Evolutionary conservation across 768 basidiomycete species (phyloP).

Genomic region (Tricholoma flavovirens): DNA sequence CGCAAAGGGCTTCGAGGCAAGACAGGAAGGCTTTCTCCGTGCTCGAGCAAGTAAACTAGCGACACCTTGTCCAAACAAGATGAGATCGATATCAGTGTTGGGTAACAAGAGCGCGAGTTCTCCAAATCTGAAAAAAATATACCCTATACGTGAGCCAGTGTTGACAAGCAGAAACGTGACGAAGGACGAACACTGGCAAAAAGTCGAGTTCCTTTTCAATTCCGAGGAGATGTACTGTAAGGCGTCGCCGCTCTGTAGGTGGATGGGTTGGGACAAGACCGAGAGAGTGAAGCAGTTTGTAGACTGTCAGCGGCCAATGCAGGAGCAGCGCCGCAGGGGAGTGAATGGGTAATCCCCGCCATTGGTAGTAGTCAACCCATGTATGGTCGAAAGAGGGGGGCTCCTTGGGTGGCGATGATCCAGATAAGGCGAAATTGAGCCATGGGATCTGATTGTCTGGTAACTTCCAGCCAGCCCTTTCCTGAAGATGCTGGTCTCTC

Average conservation of each 20-base stretch:
- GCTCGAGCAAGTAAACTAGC: conserved; percentile 26
- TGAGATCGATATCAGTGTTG: conserved; percentile 38
- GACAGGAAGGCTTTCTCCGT: conserved; percentile 19
- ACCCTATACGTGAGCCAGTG: neutral
- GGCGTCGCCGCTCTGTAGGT: conserved; percentile 20
- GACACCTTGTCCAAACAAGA: conserved; percentile 32
- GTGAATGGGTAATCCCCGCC: conserved; percentile 37
- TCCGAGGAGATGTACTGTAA: conserved; percentile 33
- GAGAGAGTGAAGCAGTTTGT: conserved; percentile 30
- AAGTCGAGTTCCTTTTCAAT: conserved; percentile 35
- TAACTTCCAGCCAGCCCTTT: conserved; percentile 33
- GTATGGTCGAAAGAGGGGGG: conserved; percentile 22
- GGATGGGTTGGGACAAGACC: conserved; percentile 21
- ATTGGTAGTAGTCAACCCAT: conserved; percentile 41
- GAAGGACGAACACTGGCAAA: conserved; percentile 31
- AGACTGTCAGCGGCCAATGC: conserved; percentile 38
- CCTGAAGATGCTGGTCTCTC: conserved; percentile 21
- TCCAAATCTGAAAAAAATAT: conserved; percentile 29
- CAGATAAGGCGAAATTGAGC: conserved; percentile 22
- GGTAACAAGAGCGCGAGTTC: conserved; percentile 41
- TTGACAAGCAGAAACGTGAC: neutral
- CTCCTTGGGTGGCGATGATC: conserved; percentile 17
- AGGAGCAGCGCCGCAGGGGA: conserved; percentile 41
- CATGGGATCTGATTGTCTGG: conserved; percentile 27
- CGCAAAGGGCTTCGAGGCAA: conserved; percentile 23